Conservation (phyloP, 2,329 filamentous ascomycete species). For the Stemphylium lycopersici region DNA sequence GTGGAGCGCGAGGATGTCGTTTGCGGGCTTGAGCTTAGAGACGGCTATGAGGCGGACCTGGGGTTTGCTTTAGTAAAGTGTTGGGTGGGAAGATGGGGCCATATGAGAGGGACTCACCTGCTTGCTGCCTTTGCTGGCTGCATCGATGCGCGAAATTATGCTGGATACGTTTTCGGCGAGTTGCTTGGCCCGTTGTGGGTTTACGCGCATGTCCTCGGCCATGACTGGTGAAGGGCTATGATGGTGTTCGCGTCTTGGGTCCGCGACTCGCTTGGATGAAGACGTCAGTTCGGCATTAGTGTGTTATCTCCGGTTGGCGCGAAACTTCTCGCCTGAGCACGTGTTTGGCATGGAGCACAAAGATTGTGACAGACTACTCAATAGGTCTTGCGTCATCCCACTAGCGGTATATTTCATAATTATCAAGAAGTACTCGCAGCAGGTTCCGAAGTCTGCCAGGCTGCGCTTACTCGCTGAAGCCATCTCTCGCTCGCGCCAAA, state of each 20-base stretch:
- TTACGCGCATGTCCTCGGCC: conserved; percentile 48
- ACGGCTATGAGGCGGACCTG: conserved; percentile 89
- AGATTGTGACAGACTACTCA: too few species aligned
- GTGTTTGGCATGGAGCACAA: too few species aligned
- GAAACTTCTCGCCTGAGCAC: too few species aligned
- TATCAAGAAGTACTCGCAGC: neutral
- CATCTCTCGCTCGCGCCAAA: conserved; percentile 33
- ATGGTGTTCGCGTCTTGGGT: conserved; percentile 16
- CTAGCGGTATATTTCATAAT: neutral
- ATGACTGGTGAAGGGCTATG: conserved; percentile 27
- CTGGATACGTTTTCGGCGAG: conserved; percentile 54
- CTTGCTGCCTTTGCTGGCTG: conserved; percentile 42
- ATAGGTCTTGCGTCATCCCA: too few species aligned
- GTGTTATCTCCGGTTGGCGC: conserved; percentile 13
- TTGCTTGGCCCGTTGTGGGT: conserved; percentile 53
- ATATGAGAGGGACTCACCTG: conserved; percentile 28
- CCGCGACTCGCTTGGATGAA: conserved; percentile 4
- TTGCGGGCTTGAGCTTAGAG: conserved; percentile 92
- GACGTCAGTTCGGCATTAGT: conserved; percentile 26
- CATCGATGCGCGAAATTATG: conserved; percentile 51
- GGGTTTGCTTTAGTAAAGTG: neutral
- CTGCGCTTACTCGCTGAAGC: conserved; percentile 33
- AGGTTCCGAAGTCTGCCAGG: conserved; percentile 13
- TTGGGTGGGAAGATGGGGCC: neutral
- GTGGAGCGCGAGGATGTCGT: conserved; percentile 87